Evolutionary conservation across 148 eudicot species (phyloP).

Genomic region (Vaccinium darrowii): DNA sequence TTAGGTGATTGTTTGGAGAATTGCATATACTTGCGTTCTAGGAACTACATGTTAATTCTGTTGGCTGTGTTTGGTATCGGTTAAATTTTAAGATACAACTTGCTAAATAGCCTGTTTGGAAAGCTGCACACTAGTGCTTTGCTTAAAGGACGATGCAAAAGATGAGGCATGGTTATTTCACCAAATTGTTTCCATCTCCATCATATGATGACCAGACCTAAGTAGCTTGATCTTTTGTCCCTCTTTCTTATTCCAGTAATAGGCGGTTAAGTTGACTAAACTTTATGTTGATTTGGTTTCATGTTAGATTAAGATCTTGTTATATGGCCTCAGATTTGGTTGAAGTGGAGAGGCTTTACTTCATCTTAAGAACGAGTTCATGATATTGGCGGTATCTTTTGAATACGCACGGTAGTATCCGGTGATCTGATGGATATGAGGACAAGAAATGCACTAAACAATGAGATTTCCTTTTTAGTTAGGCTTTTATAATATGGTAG

Average conservation of each 20-base stretch:
- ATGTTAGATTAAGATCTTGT: neutral
- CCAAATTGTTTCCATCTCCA: neutral
- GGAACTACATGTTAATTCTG: neutral
- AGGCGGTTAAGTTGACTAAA: neutral
- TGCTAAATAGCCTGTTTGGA: neutral
- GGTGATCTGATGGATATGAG: neutral
- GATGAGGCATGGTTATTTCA: neutral
- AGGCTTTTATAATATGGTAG: neutral
- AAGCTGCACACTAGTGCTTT: slow-evolving; percentile 9
- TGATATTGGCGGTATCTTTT: neutral
- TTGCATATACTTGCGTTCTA: neutral
- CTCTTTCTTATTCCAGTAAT: neutral
- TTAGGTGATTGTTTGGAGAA: neutral
- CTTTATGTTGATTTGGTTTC: neutral
- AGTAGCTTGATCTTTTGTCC: neutral
- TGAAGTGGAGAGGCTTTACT: neutral
- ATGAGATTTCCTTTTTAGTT: neutral
- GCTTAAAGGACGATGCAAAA: slow-evolving; percentile 1
- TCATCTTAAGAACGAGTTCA: neutral
- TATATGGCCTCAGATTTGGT: too few species aligned
- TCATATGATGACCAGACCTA: neutral
- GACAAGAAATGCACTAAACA: neutral
- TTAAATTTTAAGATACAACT: neutral
- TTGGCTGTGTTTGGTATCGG: neutral
- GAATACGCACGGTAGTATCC: neutral